Evolutionary conservation across 2,329 filamentous ascomycete species (phyloP).

Genomic region (Apiospora arundinis): DNA sequence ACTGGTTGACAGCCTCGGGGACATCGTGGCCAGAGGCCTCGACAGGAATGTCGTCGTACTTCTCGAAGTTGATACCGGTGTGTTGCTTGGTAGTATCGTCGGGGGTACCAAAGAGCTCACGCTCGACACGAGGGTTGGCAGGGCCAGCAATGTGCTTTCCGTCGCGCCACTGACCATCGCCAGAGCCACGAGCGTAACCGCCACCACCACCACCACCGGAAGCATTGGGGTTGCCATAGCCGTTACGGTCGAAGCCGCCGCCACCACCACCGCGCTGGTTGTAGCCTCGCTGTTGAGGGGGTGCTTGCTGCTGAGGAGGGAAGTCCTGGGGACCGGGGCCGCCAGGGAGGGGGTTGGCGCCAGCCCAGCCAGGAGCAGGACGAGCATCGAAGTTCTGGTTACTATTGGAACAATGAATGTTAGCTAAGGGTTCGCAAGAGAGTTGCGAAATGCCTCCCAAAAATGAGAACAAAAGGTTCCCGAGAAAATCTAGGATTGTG

Average conservation of each 20-base stretch:
- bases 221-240: slow-evolving; percentile 61
- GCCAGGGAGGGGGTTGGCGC: slow-evolving; percentile 29
- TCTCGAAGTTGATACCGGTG: slow-evolving; percentile 99
- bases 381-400: slow-evolving; percentile 55
- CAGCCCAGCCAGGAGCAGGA: slow-evolving; percentile 39
- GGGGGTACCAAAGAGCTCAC: slow-evolving; percentile 88
- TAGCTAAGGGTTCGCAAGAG: slow-evolving; percentile 22
- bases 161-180: slow-evolving; percentile 95
- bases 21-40: slow-evolving; percentile 95
- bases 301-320: slow-evolving; percentile 36
- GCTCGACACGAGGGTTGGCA: slow-evolving; percentile 86
- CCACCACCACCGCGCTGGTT: slow-evolving; percentile 35
- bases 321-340: slow-evolving; percentile 43
- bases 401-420: slow-evolving; percentile 41
- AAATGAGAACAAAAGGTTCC: not conserved
- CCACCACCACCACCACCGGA: slow-evolving; percentile 52
- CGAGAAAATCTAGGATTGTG: not conserved
- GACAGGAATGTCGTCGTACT: slow-evolving; percentile 99
- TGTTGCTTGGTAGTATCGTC: slow-evolving; percentile 96
- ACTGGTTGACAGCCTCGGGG: slow-evolving; percentile 87
- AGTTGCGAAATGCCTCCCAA: not conserved
- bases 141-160: slow-evolving; percentile 95
- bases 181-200: slow-evolving; percentile 76
- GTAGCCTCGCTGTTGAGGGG: slow-evolving; percentile 26
- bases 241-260: slow-evolving; percentile 65